These are phyloP conservation scores for Pochonia chlamydosporia DNA, from an alignment of 2,329 filamentous ascomycete genomes.

Conservation along the genomic window DNA sequence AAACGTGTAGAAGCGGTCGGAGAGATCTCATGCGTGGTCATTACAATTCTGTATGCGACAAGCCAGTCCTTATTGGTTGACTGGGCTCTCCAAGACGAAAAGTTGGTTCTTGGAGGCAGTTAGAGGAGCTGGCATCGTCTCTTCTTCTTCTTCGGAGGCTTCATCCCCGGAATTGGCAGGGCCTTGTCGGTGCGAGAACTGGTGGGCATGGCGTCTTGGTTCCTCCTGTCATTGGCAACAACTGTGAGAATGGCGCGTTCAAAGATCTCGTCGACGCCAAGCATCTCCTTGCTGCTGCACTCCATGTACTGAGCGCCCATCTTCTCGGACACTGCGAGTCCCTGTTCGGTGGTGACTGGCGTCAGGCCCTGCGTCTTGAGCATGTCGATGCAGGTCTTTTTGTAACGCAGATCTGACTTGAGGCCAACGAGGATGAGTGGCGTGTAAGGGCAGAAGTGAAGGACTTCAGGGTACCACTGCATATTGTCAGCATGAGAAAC, in stretches of 20 bases:
- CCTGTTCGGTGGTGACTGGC: conserved; percentile 88
- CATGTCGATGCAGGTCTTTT: conserved; percentile 96
- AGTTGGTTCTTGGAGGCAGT: conserved; percentile 18
- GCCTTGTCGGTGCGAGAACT: conserved; percentile 31
- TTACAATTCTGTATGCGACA: conserved; percentile 29
- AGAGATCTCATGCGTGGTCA: conserved; percentile 22
- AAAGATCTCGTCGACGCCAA: conserved; percentile 94
- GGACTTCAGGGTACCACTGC: conserved; percentile 98
- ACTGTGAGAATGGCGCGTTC: conserved; percentile 85
- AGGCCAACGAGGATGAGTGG: conserved; percentile 92
- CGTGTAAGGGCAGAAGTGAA: conserved; percentile 97
- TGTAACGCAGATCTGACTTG: conserved; percentile 93
- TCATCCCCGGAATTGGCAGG: conserved; percentile 36
- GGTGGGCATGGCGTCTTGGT: conserved; percentile 44
- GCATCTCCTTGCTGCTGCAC: conserved; percentile 97
- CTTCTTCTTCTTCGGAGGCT: conserved; percentile 69
- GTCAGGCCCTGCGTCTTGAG: conserved; percentile 97
- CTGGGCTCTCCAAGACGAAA: conserved; percentile 1
- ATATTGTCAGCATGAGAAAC: neutral
- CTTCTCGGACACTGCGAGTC: conserved; percentile 78
- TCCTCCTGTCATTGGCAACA: conserved; percentile 71
- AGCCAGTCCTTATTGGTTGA: neutral
- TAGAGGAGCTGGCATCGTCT: conserved; percentile 76
- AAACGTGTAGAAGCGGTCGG: conserved; percentile 26
- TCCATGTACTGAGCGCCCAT: conserved; percentile 97